These are phyloP conservation scores for Cryptococcus wingfieldii DNA, from an alignment of 1,284 basidiomycete species.

Conservation along the genomic window DNA sequence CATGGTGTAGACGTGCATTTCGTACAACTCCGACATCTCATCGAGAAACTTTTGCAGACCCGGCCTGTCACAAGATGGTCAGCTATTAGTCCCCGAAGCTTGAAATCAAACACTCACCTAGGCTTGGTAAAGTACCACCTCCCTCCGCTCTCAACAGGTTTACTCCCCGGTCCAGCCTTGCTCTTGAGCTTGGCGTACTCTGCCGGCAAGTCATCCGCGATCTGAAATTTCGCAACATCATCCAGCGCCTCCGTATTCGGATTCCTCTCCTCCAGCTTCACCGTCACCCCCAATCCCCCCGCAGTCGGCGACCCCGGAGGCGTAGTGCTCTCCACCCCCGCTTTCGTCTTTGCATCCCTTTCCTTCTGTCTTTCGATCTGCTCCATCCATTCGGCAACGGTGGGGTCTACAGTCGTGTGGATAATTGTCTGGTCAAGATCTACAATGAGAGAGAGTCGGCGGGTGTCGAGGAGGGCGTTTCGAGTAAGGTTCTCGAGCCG, in stretches of 20 bases:
- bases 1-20: constrained; percentile 99
- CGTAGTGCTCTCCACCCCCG: constrained; percentile 14
- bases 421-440: constrained; percentile 99
- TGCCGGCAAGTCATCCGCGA: constrained; percentile 61
- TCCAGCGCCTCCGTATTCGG: constrained; percentile 55
- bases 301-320: constrained; percentile 17
- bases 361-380: constrained; percentile 61
- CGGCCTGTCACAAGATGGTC: constrained; percentile 57
- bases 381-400: constrained; percentile 92
- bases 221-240: constrained; percentile 76
- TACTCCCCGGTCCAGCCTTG: constrained; percentile 46
- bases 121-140: constrained; percentile 98
- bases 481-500: constrained; percentile 80
- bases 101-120: constrained; percentile 56
- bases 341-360: constrained; percentile 34
- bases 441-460: constrained; percentile 89
- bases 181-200: constrained; percentile 14
- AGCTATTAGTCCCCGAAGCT: not conserved
- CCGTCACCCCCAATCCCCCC: constrained; percentile 1
- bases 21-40: constrained; percentile 71
- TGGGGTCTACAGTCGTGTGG: constrained; percentile 97
- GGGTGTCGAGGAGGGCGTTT: constrained; percentile 65
- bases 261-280: constrained; percentile 31
- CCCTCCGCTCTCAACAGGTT: constrained; percentile 51
- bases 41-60: constrained; percentile 76